Base-by-base conservation (phyloP, 768 basidiomycete species). In the Leccinum subgranulosum region DNA sequence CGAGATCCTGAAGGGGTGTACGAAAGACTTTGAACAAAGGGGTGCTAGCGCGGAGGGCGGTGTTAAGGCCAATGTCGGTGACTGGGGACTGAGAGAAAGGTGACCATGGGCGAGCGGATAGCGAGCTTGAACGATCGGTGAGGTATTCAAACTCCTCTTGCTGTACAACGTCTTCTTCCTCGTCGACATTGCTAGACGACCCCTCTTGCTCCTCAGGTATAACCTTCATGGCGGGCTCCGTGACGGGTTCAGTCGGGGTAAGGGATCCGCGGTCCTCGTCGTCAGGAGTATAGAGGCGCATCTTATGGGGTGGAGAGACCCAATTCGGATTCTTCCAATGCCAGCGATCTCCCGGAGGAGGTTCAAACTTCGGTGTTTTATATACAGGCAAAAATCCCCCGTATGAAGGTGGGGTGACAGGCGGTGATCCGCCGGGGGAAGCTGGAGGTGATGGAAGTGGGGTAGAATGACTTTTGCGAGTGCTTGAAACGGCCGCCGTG, bases 271-370 rank as follows among this genome's bases (percentile, higher is more conserved):
- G 59, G 14, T 68, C 70, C 12, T 56, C 39, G 4, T 66, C 60
- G n/a, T 57, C 60, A 6, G 65, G 71, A 25, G 60, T 67, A 34
- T 66, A 54, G 12, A 63, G 41, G 19, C 66, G 69, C 61, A 53
- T 60, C 47, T 71, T 70, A 29, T 54, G 67, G 36, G 71, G 69
- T 1, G 71, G 71, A 27, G 71, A 74, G 28, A 68, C 57, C 71
- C 71, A 72, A 33, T 72, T 72, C 3, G 71, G 71, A 53, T 72
- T 72, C 49, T 54, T 71, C 71, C 71, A 72, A 48, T 74, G 71
- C 71, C 71, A 72, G 17, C 64, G 63, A 10, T 64, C 28, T 46
- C 73, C 73, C 1, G 67, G 67, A 33, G 71, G 71, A 39, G 69
- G 60, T 29, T 62, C 66, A 23, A 72, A 72, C 19, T 56, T 54